Conservation (phyloP, 306 rosid genomes). For the Abrus pulchellus region DNA sequence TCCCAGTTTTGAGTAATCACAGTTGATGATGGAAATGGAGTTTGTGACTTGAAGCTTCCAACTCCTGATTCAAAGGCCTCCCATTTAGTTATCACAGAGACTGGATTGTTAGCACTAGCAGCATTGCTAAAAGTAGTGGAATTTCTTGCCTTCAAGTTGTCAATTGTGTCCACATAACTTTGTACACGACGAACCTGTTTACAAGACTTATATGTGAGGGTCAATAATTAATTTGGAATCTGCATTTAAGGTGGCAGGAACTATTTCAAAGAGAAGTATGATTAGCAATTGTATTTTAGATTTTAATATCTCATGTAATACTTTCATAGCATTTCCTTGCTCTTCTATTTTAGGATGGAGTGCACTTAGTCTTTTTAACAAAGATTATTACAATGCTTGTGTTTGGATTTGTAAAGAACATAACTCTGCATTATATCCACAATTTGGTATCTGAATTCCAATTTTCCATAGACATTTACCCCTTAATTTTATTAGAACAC, state of each 20-base stretch:
- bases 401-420: background rate
- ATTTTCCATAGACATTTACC: background rate
- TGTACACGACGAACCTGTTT: conserved; percentile 75
- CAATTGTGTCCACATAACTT: conserved; percentile 64
- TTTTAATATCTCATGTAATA: no score
- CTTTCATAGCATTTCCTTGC: no score
- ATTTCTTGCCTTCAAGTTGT: conserved; percentile 67
- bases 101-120: conserved; percentile 45
- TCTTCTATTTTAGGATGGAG: no score
- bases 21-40: conserved; percentile 37
- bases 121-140: conserved; percentile 45
- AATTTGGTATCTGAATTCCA: background rate
- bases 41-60: conserved; percentile 39
- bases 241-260: background rate
- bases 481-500: background rate
- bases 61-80: conserved; percentile 67
- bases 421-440: background rate
- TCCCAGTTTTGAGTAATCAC: conserved; percentile 53
- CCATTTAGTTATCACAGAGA: conserved; percentile 59
- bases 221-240: background rate
- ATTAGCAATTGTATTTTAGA: no score
- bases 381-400: background rate
- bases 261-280: background rate
- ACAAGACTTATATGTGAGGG: conserved; percentile 3
- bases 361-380: no score